phyloP scores from a whole-genome alignment of 2,329 filamentous ascomycete genomes.

The Fusarium setosum region DNA sequence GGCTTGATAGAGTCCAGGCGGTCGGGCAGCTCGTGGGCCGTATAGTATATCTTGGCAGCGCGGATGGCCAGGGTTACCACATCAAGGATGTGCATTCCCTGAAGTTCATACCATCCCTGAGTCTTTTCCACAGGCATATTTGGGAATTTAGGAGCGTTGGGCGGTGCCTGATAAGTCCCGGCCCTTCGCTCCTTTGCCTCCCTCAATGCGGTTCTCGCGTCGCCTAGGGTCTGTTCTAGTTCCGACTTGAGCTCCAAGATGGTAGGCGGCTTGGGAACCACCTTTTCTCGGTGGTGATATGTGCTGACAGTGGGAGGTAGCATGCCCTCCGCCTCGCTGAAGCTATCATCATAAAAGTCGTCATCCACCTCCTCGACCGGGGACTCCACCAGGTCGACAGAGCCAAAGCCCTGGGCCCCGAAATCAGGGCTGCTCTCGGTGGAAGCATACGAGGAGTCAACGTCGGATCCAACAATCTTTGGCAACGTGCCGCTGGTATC shows the following conservation, averaged over 20 bases:
- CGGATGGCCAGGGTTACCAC: constrained; percentile 95
- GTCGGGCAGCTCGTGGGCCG: constrained; percentile 87
- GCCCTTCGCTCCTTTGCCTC: constrained; percentile 61
- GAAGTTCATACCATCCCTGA: constrained; percentile 84
- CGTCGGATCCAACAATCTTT: constrained; percentile 58
- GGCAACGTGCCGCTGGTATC: constrained; percentile 50
- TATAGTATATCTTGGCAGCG: constrained; percentile 96
- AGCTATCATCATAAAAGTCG: constrained; percentile 66
- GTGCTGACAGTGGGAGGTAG: constrained; percentile 97
- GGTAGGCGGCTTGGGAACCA: constrained; percentile 85
- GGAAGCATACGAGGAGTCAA: constrained; percentile 70
- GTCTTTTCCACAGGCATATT: constrained; percentile 59
- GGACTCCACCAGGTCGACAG: constrained; percentile 57
- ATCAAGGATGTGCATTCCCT: constrained; percentile 92
- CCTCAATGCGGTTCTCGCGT: constrained; percentile 75
- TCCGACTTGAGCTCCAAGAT: constrained; percentile 78
- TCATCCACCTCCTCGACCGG: constrained; percentile 57
- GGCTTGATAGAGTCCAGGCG: constrained; percentile 87
- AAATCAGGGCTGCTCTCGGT: constrained; percentile 70
- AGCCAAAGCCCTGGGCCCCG: constrained; percentile 52
- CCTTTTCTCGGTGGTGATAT: constrained; percentile 86
- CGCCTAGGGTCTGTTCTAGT: constrained; percentile 74
- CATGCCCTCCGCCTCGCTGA: constrained; percentile 79
- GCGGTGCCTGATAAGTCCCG: constrained; percentile 42
- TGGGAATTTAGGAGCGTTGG: constrained; percentile 46